Conservation (phyloP, 805 yeast species). For the Candida andamanensis region DNA sequence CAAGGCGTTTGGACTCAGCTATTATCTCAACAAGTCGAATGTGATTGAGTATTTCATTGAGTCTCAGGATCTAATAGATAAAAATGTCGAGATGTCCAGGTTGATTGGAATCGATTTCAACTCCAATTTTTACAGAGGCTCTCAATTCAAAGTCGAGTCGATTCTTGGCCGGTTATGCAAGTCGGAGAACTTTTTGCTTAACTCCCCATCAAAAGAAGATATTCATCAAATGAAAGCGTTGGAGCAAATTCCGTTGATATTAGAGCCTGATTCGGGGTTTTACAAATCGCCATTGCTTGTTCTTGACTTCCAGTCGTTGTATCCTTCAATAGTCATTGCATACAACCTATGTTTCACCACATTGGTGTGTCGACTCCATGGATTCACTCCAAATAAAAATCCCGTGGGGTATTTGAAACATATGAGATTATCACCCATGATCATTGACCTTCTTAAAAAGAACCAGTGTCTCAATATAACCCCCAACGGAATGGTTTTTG, state of each 20-base stretch:
- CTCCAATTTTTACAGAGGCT: conserved; percentile 84
- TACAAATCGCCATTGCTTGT: conserved; percentile 89
- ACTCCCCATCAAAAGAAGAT: conserved; percentile 75
- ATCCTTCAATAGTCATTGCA: conserved; percentile 98
- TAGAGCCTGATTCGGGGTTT: conserved; percentile 85
- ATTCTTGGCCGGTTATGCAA: conserved; percentile 70
- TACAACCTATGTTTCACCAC: conserved; percentile 85
- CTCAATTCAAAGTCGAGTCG: conserved; percentile 92
- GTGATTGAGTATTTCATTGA: conserved; percentile 45
- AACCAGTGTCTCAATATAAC: conserved; percentile 55
- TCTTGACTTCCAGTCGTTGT: conserved; percentile 87
- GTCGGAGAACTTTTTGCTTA: conserved; percentile 62
- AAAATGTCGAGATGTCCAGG: conserved; percentile 78
- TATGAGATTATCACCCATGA: conserved; percentile 45
- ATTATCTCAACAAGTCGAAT: conserved; percentile 42
- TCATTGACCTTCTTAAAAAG: conserved; percentile 47
- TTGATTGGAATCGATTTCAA: conserved; percentile 85
- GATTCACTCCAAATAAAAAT: conserved; percentile 44
- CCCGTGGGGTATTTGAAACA: conserved; percentile 51
- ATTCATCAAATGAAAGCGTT: conserved; percentile 82
- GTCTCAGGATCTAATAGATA: conserved; percentile 59
- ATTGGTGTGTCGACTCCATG: conserved; percentile 55
- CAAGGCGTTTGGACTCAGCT: conserved; percentile 37
- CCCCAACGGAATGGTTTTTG: conserved; percentile 85
- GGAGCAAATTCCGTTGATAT: conserved; percentile 82